Evolutionary conservation across 192 early-diverging fungal genomes (phyloP).

Genomic region (Entophlyctis luteolus): DNA sequence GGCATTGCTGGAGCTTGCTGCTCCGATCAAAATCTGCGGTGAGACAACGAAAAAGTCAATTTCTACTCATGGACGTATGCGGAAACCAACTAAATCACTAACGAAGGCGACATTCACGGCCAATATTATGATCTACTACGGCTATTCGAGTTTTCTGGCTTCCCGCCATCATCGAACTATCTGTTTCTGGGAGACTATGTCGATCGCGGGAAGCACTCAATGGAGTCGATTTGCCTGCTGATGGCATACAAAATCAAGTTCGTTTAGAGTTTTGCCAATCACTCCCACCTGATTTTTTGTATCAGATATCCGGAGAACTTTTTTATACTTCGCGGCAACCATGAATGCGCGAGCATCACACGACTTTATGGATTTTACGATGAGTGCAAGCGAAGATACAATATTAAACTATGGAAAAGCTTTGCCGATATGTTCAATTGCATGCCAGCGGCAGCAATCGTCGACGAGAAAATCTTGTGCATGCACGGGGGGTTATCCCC

Average conservation of each 20-base stretch:
- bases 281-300: no score
- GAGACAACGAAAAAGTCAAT: conserved; percentile 7
- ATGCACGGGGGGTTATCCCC: conserved; percentile 98
- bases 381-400: conserved; percentile 95
- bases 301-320: conserved; percentile 99
- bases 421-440: conserved; percentile 99
- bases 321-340: conserved; percentile 97
- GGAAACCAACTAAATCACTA: neutral
- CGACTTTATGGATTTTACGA: conserved; percentile 98
- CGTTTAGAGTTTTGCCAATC: no score
- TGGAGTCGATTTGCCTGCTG: conserved; percentile 93
- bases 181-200: conserved; percentile 97
- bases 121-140: conserved; percentile 96
- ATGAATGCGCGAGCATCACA: conserved; percentile 96
- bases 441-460: conserved; percentile 90
- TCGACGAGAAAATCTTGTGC: conserved; percentile 96
- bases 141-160: conserved; percentile 92
- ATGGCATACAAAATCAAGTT: conserved; percentile 99
- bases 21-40: conserved; percentile 95
- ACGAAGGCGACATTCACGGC: conserved; percentile 76
- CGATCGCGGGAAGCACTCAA: conserved; percentile 93
- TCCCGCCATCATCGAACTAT: conserved; percentile 93
- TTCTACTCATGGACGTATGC: neutral
- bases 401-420: conserved; percentile 98
- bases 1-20: conserved; percentile 88